A percentile compares a stretch with the other conserved stretches of the same genome.
Evolutionary conservation across 2,329 filamentous ascomycete genomes (phyloP).

Genomic region (Akanthomyces lecanii): DNA sequence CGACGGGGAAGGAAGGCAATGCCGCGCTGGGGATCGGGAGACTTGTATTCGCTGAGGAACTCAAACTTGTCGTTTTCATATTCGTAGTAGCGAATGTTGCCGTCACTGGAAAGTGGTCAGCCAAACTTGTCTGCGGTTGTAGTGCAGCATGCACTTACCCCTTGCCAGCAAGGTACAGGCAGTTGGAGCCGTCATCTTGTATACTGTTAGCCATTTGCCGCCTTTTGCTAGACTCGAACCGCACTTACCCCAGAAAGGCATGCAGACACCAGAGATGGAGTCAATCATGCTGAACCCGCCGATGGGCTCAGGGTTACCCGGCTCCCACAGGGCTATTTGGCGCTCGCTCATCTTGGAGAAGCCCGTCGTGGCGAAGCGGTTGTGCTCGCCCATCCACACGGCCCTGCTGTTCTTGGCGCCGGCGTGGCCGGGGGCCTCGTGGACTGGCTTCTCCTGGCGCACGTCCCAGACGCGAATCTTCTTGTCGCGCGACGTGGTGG

Average conservation of each 20-base stretch:
- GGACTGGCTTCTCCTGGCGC: constrained; percentile 80
- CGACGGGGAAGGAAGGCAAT: constrained; percentile 93
- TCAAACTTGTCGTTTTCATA: constrained; percentile 99
- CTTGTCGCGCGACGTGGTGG: constrained; percentile 95
- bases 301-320: constrained; percentile 78
- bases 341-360: constrained; percentile 99
- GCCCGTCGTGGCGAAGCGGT: constrained; percentile 91
- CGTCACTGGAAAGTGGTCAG: constrained; percentile 49
- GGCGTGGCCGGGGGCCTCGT: constrained; percentile 79
- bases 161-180: constrained; percentile 93
- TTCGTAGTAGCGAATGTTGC: constrained; percentile 98
- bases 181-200: constrained; percentile 78
- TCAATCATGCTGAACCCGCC: constrained; percentile 88
- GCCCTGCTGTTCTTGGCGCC: constrained; percentile 97
- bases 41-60: constrained; percentile 95
- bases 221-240: constrained; percentile 18
- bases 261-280: constrained; percentile 95
- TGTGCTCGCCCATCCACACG: constrained; percentile 96
- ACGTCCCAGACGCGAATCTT: constrained; percentile 97
- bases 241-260: constrained; percentile 87
- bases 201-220: constrained; percentile 28
- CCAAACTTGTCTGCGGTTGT: constrained; percentile 39
- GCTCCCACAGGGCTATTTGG: constrained; percentile 93
- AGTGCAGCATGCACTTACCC: constrained; percentile 48
- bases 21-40: constrained; percentile 88